These are phyloP conservation scores for Phaeosphaeriaceae sp. DNA, from an alignment of 2,329 filamentous ascomycete species.

Conservation along the genomic window DNA sequence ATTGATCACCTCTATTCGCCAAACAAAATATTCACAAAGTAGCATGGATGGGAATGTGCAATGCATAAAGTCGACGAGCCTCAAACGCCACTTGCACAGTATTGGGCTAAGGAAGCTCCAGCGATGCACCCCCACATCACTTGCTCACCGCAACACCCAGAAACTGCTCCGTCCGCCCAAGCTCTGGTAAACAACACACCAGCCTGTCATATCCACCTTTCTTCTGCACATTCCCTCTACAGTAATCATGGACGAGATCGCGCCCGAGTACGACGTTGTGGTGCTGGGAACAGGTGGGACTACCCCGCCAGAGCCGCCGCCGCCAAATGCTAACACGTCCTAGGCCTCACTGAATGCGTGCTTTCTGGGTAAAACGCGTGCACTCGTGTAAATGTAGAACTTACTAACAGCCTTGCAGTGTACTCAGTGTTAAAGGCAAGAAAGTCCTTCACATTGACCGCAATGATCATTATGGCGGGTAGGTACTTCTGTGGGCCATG, in stretches of 20 bases:
- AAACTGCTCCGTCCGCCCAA: constrained; percentile 22
- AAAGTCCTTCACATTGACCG: constrained; percentile 99
- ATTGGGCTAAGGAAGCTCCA: constrained; percentile 12
- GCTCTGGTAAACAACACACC: constrained; percentile 28
- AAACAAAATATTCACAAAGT: no score
- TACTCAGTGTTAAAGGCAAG: constrained; percentile 97
- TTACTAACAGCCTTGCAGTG: constrained; percentile 60
- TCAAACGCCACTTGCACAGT: constrained; percentile 12
- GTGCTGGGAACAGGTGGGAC: constrained; percentile 93
- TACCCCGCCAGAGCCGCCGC: constrained; percentile 46
- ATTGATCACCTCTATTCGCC: no score
- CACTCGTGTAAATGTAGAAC: constrained; percentile 1
- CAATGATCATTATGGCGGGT: constrained; percentile 99
- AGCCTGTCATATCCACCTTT: constrained; percentile 23
- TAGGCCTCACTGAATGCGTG: constrained; percentile 97
- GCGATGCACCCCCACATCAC: constrained; percentile 34
- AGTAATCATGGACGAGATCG: constrained; percentile 90
- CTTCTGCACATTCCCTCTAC: constrained; percentile 13
- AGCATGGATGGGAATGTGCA: constrained; percentile 4
- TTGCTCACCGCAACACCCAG: constrained; percentile 35
- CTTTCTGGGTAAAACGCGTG: constrained; percentile 78
- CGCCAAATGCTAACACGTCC: constrained; percentile 37
- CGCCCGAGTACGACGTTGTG: constrained; percentile 97
- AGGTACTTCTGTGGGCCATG: constrained; percentile 50
- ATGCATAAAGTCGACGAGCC: constrained; percentile 11